Base-by-base conservation (phyloP, 192 early-diverging fungal genomes). In the Chytriomyces hyalinus region DNA sequence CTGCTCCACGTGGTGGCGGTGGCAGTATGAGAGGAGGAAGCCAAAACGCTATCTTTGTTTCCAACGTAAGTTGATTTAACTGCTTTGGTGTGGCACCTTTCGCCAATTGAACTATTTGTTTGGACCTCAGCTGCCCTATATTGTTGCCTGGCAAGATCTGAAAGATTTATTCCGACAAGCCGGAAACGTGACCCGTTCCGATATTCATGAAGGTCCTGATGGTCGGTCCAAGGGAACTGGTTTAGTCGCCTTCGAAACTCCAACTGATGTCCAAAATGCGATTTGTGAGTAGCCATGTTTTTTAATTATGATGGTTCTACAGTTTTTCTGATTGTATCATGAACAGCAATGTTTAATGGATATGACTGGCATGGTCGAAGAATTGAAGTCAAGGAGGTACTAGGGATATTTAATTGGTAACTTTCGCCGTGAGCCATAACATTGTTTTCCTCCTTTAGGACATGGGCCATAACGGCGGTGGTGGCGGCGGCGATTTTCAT, bases 111-210 rank as follows among this genome's bases (percentile, higher is more conserved):
- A 62, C 20, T 67, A 10, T 59, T 5, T n/a, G 5, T 15, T 22
- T 51, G 28, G 22, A 15, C 5, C 57, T 72, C 60, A 94, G 94
- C 80, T 95, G 3, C 94, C 94, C 6, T 92, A 88, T 77, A 84
- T 87, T 44, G 88, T 93, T 49, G 90, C 88, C 45, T 95, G 94
- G 93, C 92, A 96, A 82, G 94, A 96, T 67, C 62, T 96, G 80
- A 96, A 96, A 70, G 93, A 94, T 80, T 76, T 94, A 50, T 95
- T 95, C 83, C 87, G 92, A 66, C 86, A 86, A 79, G 90, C 92
- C 46, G 91, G 92, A 64, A 80, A 73, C 43, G 90, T 95, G 17
- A 80, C 89, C 13, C 86, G 92, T 44, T 91, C 93, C 8, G 93
- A 94, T 79, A 85, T 94, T 45, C 77, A 86, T 24, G 84, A 86